Evolutionary conservation across 2,329 filamentous ascomycete species (phyloP), one percentile per base, ranked within the genome.

Genomic region (Fusarium ambrosium): DNA sequence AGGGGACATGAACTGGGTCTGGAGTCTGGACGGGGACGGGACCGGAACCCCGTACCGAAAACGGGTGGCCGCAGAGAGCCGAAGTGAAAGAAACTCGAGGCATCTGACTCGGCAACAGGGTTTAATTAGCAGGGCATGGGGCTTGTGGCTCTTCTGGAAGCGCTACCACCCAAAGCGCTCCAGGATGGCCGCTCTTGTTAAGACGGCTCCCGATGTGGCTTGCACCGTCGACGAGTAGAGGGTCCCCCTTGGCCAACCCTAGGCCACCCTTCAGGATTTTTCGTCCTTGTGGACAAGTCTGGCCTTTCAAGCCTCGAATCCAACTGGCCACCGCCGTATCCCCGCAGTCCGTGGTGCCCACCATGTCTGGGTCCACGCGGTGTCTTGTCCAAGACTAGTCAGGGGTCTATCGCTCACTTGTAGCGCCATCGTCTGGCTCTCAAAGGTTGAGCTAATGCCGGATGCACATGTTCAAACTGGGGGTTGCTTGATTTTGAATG

Each of bases 101-200:
- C 59, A 75, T 68, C 72, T 78, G 76, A 75, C 75, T 78, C 66
- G 73, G 74, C 75, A 75, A 78, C 75, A 79, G 69, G 77, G 77
- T 78, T 78, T 71, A 69, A 72, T 78, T 78, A 72, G 71, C 43
- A 62, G 37, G 36, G 60, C 69, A 72, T 62, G 72, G 69, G 72
- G 51, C 56, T 56, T 59, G 67, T 70, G 62, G 68, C 67, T 56
- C 45, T 71, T 78, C 66, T 76, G 60, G 70, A 77, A 76, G 63
- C 51, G 66, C 53, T 71, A 62, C 71, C 73, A 76, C 71, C 66
- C 61, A 68, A 74, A 68, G 58, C 13, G 20, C 34, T 37, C 45
- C 29, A 64, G 34, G 37, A 59, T 63, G 64, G 64, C 70, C 69
- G 62, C 62, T 75, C 69, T 70, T 68, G 71, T 72, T 74, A 70